phyloP scores from a whole-genome alignment of 1,284 basidiomycete species.

The Melampsora allii-populina region DNA sequence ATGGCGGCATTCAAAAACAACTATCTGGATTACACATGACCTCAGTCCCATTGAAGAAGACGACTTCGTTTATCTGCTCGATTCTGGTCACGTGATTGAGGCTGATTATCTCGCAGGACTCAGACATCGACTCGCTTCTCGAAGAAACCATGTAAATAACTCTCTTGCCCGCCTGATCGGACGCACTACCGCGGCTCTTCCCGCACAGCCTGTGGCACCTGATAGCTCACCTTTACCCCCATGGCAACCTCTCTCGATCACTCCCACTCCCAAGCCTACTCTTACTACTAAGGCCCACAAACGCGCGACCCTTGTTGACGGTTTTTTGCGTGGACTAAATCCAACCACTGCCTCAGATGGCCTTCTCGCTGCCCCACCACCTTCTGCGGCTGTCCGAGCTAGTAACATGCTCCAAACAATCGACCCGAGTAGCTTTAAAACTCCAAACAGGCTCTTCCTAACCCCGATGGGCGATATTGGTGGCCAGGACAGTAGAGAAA shows the following conservation, averaged over 20 bases:
- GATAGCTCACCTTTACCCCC: no score
- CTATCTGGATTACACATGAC: conserved; percentile 95
- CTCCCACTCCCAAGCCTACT: not conserved
- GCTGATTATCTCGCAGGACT: conserved; percentile 80
- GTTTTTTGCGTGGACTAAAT: conserved; percentile 31
- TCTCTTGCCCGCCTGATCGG: not conserved
- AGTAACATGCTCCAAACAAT: not conserved
- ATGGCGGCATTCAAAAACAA: conserved; percentile 80
- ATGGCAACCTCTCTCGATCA: not conserved
- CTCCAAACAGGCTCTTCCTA: not conserved
- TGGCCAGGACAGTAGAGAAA: conserved; percentile 12
- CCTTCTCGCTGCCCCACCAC: not conserved
- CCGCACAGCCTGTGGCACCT: not conserved
- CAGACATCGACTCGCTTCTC: conserved; percentile 54
- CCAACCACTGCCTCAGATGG: not conserved
- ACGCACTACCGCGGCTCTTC: not conserved
- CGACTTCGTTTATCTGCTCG: conserved; percentile 92
- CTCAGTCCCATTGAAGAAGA: conserved; percentile 70
- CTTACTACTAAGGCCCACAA: not conserved
- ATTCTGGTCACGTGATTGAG: conserved; percentile 74
- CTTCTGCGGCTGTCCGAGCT: not conserved
- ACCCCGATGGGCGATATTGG: not conserved
- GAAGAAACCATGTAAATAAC: not conserved
- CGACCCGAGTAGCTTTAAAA: not conserved
- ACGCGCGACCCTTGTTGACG: conserved; percentile 22